These are phyloP conservation scores for Fonsecaea erecta DNA, from an alignment of 2,329 filamentous ascomycete species.

Conservation along the genomic window DNA sequence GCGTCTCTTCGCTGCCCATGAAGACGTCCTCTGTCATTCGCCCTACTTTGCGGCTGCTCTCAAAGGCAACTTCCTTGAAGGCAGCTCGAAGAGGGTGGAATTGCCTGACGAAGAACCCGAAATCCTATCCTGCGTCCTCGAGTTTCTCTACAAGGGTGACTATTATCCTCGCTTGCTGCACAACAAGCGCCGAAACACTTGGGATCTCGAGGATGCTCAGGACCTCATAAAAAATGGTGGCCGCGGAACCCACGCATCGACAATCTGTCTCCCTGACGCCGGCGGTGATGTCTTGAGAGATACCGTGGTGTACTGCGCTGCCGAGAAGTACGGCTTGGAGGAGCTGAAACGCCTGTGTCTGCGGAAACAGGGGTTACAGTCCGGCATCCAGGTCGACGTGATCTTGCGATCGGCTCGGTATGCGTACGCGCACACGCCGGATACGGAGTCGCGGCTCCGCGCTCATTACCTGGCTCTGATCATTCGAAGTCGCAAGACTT, in stretches of 20 bases:
- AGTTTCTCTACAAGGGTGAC: constrained; percentile 96
- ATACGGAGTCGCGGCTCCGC: constrained; percentile 88
- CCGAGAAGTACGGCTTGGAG: constrained; percentile 86
- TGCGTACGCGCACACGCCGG: constrained; percentile 92
- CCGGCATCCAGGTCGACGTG: constrained; percentile 86
- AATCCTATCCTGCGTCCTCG: constrained; percentile 89
- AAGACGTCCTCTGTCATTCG: constrained; percentile 85
- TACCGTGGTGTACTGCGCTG: constrained; percentile 90
- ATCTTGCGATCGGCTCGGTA: constrained; percentile 92
- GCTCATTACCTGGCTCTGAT: constrained; percentile 97
- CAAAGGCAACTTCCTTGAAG: constrained; percentile 70
- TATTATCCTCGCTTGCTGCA: constrained; percentile 89
- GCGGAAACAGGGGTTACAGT: constrained; percentile 92
- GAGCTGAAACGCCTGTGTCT: constrained; percentile 89
- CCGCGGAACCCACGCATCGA: constrained; percentile 71
- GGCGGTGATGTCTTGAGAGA: constrained; percentile 82
- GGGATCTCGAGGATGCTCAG: constrained; percentile 79
- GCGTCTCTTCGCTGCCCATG: constrained; percentile 91
- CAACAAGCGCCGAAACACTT: constrained; percentile 83
- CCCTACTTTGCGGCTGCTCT: constrained; percentile 79
- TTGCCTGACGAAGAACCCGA: constrained; percentile 80
- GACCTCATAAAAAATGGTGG: constrained; percentile 61
- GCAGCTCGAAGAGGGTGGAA: constrained; percentile 73
- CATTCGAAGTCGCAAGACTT: constrained; percentile 95
- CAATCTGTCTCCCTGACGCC: constrained; percentile 75